Evolutionary conservation across 2,329 filamentous ascomycete species (phyloP).

Genomic region (Alternaria consortialis): DNA sequence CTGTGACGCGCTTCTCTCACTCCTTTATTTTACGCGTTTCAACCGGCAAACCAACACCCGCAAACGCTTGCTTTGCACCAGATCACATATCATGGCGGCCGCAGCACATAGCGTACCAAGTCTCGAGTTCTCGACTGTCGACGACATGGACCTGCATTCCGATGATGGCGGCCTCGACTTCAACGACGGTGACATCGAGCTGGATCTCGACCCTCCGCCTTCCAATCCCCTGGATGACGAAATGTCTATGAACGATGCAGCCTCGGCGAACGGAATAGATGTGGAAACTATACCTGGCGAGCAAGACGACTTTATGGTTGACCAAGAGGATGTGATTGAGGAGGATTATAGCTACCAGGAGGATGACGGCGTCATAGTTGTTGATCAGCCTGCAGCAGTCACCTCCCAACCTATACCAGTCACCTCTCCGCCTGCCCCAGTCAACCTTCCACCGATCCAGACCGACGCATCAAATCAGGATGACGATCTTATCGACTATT

Average conservation of each 20-base stretch:
- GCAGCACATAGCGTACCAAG: conserved; percentile 29
- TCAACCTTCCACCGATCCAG: conserved; percentile 1
- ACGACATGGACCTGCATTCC: conserved; percentile 66
- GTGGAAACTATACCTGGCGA: conserved; percentile 26
- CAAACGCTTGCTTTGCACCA: conserved; percentile 7
- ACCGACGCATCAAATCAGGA: conserved; percentile 20
- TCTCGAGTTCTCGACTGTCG: conserved; percentile 49
- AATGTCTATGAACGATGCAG: conserved; percentile 64
- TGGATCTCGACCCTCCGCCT: conserved; percentile 57
- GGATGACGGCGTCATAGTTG: conserved; percentile 15
- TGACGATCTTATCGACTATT: conserved; percentile 47
- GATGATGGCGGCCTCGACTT: conserved; percentile 54
- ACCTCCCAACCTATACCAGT: conserved; percentile 1
- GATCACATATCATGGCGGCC: conserved; percentile 32
- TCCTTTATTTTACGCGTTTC: conserved; percentile 18
- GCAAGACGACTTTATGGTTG: conserved; percentile 51
- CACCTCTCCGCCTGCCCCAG: conserved; percentile 9
- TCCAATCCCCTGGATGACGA: conserved; percentile 54
- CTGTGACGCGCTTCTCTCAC: conserved; percentile 30
- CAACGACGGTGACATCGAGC: conserved; percentile 67
- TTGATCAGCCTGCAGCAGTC: conserved; percentile 13
- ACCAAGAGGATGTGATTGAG: conserved; percentile 45
- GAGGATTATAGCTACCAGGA: conserved; percentile 33
- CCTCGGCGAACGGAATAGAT: conserved; percentile 35
- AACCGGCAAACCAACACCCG: conserved; percentile 3